Evolutionary conservation across 2,329 filamentous ascomycete genomes (phyloP).

Genomic region (Penicillium aurantiogriseum): DNA sequence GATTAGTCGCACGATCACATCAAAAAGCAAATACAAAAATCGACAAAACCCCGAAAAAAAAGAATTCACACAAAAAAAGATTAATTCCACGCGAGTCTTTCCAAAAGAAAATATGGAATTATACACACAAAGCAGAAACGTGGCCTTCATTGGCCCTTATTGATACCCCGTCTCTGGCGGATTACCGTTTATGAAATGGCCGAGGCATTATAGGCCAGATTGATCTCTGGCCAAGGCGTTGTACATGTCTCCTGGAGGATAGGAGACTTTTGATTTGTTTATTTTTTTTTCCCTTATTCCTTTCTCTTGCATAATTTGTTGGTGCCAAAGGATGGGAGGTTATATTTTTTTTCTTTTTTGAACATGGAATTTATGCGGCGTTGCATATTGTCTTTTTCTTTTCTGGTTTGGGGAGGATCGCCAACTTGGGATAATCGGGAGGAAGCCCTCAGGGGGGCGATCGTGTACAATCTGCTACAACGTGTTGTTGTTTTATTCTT

Average conservation of each 20-base stretch:
- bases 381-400: conserved; percentile 25
- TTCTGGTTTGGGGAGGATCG: conserved; percentile 8
- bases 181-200: conserved; percentile 15
- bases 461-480: conserved; percentile 26
- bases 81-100: background rate
- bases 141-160: conserved; percentile 5
- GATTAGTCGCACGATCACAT: conserved; percentile 24
- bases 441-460: conserved; percentile 8
- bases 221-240: conserved; percentile 19
- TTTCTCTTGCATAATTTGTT: conserved; percentile 29
- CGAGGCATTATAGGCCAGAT: conserved; percentile 17
- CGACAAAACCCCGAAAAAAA: background rate
- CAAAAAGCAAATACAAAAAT: conserved; percentile 4
- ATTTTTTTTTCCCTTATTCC: background rate
- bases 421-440: conserved; percentile 20
- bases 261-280: conserved; percentile 20
- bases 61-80: conserved; percentile 1
- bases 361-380: conserved; percentile 18
- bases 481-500: conserved; percentile 22
- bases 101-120: conserved; percentile 9
- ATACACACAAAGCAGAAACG: background rate
- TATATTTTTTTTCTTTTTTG: conserved; percentile 21
- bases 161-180: conserved; percentile 26
- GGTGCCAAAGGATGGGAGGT: conserved; percentile 27
- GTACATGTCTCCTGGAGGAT: conserved; percentile 22